Conservation (phyloP, 257 asterid species). For the Solanum pennellii region DNA sequence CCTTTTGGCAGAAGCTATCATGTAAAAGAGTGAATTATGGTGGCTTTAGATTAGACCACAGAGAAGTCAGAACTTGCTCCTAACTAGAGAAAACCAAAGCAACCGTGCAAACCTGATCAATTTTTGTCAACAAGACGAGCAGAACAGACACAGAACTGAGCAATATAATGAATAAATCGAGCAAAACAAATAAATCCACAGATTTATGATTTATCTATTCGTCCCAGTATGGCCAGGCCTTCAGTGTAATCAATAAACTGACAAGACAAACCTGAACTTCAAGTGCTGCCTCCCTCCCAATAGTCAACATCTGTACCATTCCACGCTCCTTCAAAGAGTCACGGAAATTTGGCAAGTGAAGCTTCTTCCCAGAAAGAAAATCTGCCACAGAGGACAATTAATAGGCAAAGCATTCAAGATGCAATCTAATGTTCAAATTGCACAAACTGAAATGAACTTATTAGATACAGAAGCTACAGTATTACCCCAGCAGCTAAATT, state of each 20-base stretch:
- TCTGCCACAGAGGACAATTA: conserved; percentile 83
- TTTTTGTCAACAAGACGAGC: background rate
- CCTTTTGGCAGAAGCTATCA: background rate
- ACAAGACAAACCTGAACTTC: conserved; percentile 79
- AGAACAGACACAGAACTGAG: background rate
- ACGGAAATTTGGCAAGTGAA: conserved; percentile 89
- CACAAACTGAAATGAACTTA: conserved; percentile 57
- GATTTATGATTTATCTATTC: background rate
- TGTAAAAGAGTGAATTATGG: background rate
- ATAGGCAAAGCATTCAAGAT: conserved; percentile 46
- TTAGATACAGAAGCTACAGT: conserved; percentile 78
- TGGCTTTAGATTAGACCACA: background rate
- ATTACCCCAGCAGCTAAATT: conserved; percentile 99
- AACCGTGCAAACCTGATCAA: background rate
- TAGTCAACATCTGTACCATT: conserved; percentile 85
- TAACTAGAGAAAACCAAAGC: background rate
- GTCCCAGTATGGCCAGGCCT: background rate
- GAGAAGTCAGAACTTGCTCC: background rate
- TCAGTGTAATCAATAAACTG: background rate
- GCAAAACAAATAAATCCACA: background rate
- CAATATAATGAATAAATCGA: background rate
- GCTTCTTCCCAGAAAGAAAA: conserved; percentile 69
- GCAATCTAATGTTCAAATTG: conserved; percentile 57
- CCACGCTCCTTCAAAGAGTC: conserved; percentile 87
- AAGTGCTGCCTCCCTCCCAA: conserved; percentile 96